Percentiles rank a stretch among this genome's conserved stretches.
Conservation (phyloP, 768 basidiomycete species). For the Paxillus rubicundulus region DNA sequence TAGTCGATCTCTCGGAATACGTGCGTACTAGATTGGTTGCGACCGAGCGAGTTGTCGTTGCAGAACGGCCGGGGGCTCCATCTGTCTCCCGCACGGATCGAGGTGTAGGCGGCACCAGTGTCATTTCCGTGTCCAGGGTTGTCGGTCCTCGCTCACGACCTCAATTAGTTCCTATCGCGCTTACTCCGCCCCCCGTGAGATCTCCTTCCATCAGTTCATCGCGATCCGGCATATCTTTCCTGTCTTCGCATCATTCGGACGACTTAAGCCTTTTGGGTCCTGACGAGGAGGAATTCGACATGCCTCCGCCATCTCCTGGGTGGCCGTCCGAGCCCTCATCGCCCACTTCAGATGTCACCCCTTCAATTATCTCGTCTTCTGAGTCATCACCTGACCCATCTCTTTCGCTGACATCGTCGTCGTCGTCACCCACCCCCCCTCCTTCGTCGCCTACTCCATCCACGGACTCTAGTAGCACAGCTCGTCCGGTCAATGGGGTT, state of each 20-base stretch:
- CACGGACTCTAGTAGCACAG: constrained; percentile 38
- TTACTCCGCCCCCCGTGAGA: constrained; percentile 45
- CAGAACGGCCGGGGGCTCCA: constrained; percentile 12
- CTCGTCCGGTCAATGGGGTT: constrained; percentile 32
- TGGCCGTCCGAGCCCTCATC: constrained; percentile 34
- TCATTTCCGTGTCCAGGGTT: constrained; percentile 33
- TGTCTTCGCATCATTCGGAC: constrained; percentile 73
- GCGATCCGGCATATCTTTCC: constrained; percentile 39
- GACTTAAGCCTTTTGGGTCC: constrained; percentile 49
- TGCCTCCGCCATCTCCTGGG: constrained; percentile 34
- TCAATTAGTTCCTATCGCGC: constrained; percentile 29
- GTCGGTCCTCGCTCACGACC: constrained; percentile 24
- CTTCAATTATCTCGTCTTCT: constrained; percentile 33
- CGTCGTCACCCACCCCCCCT: constrained; percentile 32
- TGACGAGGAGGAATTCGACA: constrained; percentile 24
- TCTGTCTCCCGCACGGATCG: constrained; percentile 35
- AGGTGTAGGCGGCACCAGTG: constrained; percentile 44
- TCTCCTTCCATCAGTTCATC: constrained; percentile 41
- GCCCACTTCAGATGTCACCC: constrained; percentile 27
- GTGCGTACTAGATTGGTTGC: constrained; percentile 41
- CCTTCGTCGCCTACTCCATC: constrained; percentile 39
- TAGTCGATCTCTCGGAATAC: constrained; percentile 60
- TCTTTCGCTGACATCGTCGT: constrained; percentile 40
- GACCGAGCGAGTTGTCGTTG: constrained; percentile 16
- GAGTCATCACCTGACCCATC: constrained; percentile 36